Conservation (phyloP, 345 rosid species). For the Gossypium sturtianum region DNA sequence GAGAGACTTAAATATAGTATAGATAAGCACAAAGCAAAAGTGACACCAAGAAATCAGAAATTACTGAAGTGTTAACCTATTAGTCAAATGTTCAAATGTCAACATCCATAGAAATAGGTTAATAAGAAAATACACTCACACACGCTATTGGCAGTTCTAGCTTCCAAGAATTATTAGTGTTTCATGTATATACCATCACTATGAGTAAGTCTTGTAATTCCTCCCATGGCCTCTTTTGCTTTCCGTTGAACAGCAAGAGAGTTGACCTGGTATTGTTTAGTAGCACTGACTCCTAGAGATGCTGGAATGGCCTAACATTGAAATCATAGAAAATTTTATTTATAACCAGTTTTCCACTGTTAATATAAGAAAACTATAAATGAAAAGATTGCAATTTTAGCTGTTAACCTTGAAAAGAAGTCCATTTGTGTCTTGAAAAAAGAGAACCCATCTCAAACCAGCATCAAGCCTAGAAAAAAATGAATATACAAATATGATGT, state of each 20-base stretch:
- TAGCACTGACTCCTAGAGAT: conserved; percentile 85
- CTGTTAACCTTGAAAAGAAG: conserved; percentile 82
- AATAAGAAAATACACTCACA: background rate
- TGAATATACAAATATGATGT: background rate
- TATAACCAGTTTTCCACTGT: conserved; percentile 1
- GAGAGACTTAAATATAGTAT: background rate
- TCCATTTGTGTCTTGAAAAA: conserved; percentile 98
- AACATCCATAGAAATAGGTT: background rate
- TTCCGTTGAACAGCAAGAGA: conserved; percentile 98
- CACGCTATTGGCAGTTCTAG: background rate
- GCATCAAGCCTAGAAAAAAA: conserved; percentile 51
- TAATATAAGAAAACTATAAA: background rate
- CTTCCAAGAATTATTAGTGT: background rate
- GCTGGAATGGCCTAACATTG: conserved; percentile 82
- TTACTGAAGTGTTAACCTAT: background rate
- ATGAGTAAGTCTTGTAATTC: conserved; percentile 84
- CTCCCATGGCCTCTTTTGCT: conserved; percentile 98
- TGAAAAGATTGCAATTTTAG: conserved; percentile 3
- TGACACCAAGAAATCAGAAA: background rate
- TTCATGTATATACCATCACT: conserved; percentile 54
- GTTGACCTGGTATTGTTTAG: conserved; percentile 81
- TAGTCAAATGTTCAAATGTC: background rate
- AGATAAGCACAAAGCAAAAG: background rate
- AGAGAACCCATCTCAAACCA: conserved; percentile 82
- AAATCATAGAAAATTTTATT: background rate